A percentile compares a stretch with the other conserved stretches of the same genome.
phyloP scores from a whole-genome alignment of 805 yeast genomes.

The Ogataea paraovalis region DNA sequence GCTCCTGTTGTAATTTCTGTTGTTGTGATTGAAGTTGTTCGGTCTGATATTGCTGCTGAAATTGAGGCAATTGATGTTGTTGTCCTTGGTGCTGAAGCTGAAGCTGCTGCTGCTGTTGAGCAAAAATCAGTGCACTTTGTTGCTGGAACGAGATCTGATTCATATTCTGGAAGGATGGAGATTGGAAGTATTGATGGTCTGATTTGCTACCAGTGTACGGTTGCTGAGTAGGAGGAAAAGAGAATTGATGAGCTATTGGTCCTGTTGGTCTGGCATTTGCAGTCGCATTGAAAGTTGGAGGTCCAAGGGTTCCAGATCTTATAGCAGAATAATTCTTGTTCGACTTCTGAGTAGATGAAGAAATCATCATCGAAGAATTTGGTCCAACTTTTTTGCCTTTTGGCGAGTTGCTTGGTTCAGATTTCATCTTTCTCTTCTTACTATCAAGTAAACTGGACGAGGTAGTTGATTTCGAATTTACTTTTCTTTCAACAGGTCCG shows the following conservation, averaged over 20 bases:
- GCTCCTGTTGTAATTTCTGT: conserved; percentile 10
- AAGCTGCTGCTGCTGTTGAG: conserved; percentile 28
- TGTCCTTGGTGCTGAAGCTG: conserved; percentile 65
- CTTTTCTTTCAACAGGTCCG: conserved; percentile 40
- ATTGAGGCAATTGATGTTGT: conserved; percentile 42
- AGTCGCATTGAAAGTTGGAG: conserved; percentile 13
- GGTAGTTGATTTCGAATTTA: conserved; percentile 24
- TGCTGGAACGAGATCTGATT: conserved; percentile 6
- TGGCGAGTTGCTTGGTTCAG: conserved; percentile 21
- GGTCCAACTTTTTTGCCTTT: conserved; percentile 8
- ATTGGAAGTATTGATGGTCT: conserved; percentile 6
- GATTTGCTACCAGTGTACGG: conserved; percentile 5
- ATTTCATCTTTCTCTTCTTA: conserved; percentile 29
- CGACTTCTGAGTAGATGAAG: background rate
- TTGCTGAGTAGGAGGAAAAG: conserved; percentile 17
- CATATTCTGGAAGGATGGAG: conserved; percentile 3
- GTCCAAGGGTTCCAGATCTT: conserved; percentile 3
- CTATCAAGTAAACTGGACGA: conserved; percentile 16
- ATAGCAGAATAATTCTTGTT: background rate
- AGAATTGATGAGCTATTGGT: conserved; percentile 6
- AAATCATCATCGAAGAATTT: background rate
- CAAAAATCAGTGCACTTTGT: conserved; percentile 6
- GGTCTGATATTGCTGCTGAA: conserved; percentile 3
- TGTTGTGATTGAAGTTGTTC: conserved; percentile 3
- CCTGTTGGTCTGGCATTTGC: background rate